Base-by-base conservation (phyloP, 495 filamentous ascomycete genomes). In the Baudoinia panamericana region DNA sequence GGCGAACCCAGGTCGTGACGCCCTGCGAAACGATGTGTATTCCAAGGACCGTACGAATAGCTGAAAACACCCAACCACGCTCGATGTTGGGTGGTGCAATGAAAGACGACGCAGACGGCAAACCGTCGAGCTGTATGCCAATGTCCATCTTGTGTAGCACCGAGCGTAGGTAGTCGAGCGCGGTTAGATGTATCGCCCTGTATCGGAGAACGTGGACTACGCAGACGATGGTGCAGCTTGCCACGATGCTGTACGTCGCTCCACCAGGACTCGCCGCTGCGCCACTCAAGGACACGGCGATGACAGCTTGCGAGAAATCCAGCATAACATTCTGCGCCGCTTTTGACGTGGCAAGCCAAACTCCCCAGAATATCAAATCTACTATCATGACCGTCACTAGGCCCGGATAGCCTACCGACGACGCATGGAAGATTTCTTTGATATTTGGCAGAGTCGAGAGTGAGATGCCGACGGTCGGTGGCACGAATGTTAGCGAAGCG, bases 241-340 rank as follows among this genome's bases (percentile, higher is more conserved):
- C 68, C 29, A 82, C 65, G 44, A 79, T 76, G 55, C 76, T 81
- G 54, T 73, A 76, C 19, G 41, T 84, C 63, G 36, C 82, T 13
- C 58, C 57, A 30, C 49, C 51, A 46, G 80, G 83, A 36, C 73
- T 79, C 6, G 80, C 67, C 22, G 74, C 80, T 35, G 85, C 85
- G 30, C 90, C 90, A 39, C 90, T 90, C 15, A 97, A 66, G 1
- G 86, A 90, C 30, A 94, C 74, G 31, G 90, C 88, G 46, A 97
- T 93, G 52, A 96, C 85, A 28, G 87, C 85, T 59, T 96, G 87
- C 27, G 90, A 85, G n/a, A 96, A 68, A 54, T 96, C 90, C 56
- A 96, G 68, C 24, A 85, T 78, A 52, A 93, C 80, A 53, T 82
- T 80, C 56, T 93, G 86, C 46, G 84, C 73, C 42, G 84, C 82